Evolutionary conservation across 176 grass and related monocot species (phyloP).

Genomic region (Elaeis guineensis): DNA sequence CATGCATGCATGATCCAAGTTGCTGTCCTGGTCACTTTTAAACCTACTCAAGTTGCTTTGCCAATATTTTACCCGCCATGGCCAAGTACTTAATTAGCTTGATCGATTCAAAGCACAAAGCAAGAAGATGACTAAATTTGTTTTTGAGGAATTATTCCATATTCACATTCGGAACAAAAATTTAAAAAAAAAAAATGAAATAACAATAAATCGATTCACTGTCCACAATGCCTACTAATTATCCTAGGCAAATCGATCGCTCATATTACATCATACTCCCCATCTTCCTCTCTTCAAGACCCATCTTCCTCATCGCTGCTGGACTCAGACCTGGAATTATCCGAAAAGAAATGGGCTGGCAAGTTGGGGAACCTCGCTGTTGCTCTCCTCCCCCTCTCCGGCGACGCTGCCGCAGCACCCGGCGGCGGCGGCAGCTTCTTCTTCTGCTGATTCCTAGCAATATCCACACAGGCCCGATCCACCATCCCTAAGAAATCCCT

Average conservation of each 20-base stretch:
- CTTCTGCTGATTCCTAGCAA: constrained; percentile 56
- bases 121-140: too few species aligned
- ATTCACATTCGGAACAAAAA: too few species aligned
- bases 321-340: constrained; percentile 67
- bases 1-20: too few species aligned
- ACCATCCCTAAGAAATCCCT: constrained; percentile 97
- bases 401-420: background rate
- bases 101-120: too few species aligned
- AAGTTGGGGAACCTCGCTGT: constrained; percentile 85
- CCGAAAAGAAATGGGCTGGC: constrained; percentile 81
- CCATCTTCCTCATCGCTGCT: constrained; percentile 77
- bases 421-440: constrained; percentile 29
- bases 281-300: constrained; percentile 31
- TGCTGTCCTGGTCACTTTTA: too few species aligned
- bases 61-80: too few species aligned
- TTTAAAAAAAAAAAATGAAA: too few species aligned
- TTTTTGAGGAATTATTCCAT: too few species aligned
- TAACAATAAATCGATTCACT: too few species aligned
- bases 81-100: too few species aligned
- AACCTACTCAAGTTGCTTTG: too few species aligned
- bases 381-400: constrained; percentile 48
- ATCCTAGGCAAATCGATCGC: constrained; percentile 15
- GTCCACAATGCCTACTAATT: too few species aligned
- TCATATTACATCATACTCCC: background rate
- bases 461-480: constrained; percentile 84